A percentile compares a stretch with the other conserved stretches of the same genome.
Evolutionary conservation across 495 filamentous ascomycete species (phyloP).

Genomic region (Bryoglossum gracile): DNA sequence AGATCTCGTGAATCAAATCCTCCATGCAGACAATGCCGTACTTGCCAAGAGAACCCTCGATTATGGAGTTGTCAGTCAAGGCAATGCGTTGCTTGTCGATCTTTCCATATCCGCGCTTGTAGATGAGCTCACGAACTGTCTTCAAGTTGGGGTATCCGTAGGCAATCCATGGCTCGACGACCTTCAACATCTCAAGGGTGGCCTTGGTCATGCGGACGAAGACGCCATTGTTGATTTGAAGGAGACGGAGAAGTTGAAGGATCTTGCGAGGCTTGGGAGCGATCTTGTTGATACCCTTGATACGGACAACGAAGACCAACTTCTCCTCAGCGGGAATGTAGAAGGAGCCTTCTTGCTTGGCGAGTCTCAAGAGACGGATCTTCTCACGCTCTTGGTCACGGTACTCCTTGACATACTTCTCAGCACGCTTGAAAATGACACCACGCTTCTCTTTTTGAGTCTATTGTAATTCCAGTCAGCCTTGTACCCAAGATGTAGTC

Average conservation of each 20-base stretch:
- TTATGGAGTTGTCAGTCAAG: conserved; percentile 94
- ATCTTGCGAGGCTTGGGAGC: conserved; percentile 99
- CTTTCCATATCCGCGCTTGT: conserved; percentile 99
- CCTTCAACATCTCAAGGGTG: conserved; percentile 93
- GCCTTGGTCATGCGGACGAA: conserved; percentile 98
- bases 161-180: conserved; percentile 96
- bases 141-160: conserved; percentile 99
- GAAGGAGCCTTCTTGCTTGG: conserved; percentile 89
- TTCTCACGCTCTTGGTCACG: conserved; percentile 96
- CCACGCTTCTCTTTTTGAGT: conserved; percentile 94
- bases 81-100: conserved; percentile 92
- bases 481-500: not conserved
- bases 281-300: conserved; percentile 99
- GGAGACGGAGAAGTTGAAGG: conserved; percentile 94
- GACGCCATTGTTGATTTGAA: conserved; percentile 99
- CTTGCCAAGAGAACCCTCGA: conserved; percentile 93
- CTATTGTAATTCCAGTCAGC: conserved; percentile 40
- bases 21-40: conserved; percentile 99
- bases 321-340: conserved; percentile 91
- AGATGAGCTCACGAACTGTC: conserved; percentile 96
- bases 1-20: conserved; percentile 99
- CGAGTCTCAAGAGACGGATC: conserved; percentile 80
- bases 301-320: conserved; percentile 96
- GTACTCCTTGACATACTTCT: conserved; percentile 99
- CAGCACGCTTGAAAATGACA: conserved; percentile 99